phyloP scores from a whole-genome alignment of 208 protist species.

The Endotrypanum monterogeii region DNA sequence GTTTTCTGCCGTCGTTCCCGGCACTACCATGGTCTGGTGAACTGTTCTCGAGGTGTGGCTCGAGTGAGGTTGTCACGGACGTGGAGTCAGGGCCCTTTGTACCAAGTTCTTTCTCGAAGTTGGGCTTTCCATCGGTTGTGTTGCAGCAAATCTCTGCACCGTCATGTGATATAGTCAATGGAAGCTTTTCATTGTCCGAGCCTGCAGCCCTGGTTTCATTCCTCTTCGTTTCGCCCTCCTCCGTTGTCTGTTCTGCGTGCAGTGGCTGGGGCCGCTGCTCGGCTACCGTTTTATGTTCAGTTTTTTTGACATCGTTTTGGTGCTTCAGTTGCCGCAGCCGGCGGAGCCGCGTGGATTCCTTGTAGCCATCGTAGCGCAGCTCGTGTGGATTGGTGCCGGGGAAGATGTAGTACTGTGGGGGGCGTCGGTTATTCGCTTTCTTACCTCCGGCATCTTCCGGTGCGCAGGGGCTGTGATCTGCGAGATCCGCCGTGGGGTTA shows the following conservation, averaged over 20 bases:
- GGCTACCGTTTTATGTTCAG: conserved; percentile 4
- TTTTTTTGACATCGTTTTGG: conserved; percentile 13
- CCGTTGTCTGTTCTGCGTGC: neutral
- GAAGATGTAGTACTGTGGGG: conserved; percentile 29
- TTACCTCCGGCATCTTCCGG: neutral
- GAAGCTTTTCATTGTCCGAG: conserved; percentile 3
- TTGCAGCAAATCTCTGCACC: conserved; percentile 6
- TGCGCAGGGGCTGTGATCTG: neutral
- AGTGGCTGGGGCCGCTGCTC: conserved; percentile 9
- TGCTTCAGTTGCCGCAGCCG: conserved; percentile 12
- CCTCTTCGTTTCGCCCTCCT: conserved; percentile 14
- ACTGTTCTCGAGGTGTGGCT: neutral
- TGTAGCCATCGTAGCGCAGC: conserved; percentile 45
- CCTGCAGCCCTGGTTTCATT: conserved; percentile 1
- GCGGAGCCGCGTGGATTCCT: conserved; percentile 22
- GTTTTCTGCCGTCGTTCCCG: neutral
- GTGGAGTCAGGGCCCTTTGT: conserved; percentile 6
- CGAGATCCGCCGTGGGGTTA: neutral
- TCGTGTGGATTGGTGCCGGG: conserved; percentile 59
- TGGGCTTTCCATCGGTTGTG: conserved; percentile 17
- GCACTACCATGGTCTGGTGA: neutral
- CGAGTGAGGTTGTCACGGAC: neutral
- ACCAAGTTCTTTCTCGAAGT: conserved; percentile 24
- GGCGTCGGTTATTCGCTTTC: neutral
- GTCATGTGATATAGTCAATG: neutral